Evolutionary conservation across 495 filamentous ascomycete genomes (phyloP), one percentile per base, ranked within the genome.

Genomic region (Penicillium coprophilum): DNA sequence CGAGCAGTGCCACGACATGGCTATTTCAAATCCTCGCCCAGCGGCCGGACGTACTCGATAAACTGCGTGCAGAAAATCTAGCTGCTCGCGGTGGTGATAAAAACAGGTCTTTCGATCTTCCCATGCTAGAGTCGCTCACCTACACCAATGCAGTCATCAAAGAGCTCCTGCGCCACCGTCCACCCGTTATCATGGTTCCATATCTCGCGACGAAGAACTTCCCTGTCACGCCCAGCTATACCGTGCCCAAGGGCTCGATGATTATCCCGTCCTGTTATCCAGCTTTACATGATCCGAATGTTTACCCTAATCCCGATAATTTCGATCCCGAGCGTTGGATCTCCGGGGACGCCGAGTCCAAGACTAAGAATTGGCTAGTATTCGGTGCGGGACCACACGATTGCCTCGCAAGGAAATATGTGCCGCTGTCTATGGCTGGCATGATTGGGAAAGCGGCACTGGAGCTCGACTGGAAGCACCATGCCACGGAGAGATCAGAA

Each of bases 151-250:
- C 90, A 15, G 87, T 94, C 9, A 86, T 97, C 45, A 89, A 92
- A 53, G 92, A 97, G 74, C 84, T 88, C n/a, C 84, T 97, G 30
- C 87, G 92, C 60, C 94, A 96, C 76, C 83, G 91, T 38, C 93
- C 93, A 23, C 93, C 93, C 44, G 93, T 97, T 43, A 81, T 96
- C 69, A 95, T 97, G 86, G 89, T 95, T n/a, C 93, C 93, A 15
- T 96, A 96, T 63, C 74, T 92, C 46, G 89, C 82, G 41, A 97
- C 95, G 77, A 93, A 92, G 71, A 67, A 81, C 31, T 97, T 96
- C 83, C 90, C 91, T 34, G 84, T 97, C 58, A 89, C 88, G 11
- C 80, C 87, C 10, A 80, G 78, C 12, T 97, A 96, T 66, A 93
- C 89, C 3, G 87, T 88, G 23, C 90, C 90, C 27, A 96, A 96